phyloP scores from a whole-genome alignment of 345 rosid genomes.

The Syzygium aromaticum region DNA sequence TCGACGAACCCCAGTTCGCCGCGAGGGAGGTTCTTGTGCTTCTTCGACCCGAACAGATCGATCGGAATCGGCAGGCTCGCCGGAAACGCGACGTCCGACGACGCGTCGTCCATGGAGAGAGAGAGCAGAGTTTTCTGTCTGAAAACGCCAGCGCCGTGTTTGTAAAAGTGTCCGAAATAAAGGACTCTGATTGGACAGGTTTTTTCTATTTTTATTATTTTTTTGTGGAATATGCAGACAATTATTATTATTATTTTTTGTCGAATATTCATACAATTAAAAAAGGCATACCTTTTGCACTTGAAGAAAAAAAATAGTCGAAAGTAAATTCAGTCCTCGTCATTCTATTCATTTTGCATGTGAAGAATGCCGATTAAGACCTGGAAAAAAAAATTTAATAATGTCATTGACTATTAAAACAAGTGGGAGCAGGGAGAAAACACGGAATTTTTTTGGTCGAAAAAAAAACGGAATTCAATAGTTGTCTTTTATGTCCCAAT shows the following conservation, averaged over 20 bases:
- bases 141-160: background rate
- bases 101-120: background rate
- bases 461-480: no score
- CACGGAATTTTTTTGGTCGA: no score
- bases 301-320: no score
- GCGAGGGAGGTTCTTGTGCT: slow-evolving; percentile 40
- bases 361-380: no score
- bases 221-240: background rate
- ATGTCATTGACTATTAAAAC: no score
- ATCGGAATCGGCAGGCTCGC: slow-evolving; percentile 35
- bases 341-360: no score
- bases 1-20: slow-evolving; percentile 64
- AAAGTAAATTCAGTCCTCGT: no score
- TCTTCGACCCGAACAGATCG: slow-evolving; percentile 71
- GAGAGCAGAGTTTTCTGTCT: background rate
- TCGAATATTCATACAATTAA: background rate
- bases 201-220: background rate
- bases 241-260: no score
- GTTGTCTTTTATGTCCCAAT: no score
- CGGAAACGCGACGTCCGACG: background rate
- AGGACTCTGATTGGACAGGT: background rate
- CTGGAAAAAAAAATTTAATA: no score
- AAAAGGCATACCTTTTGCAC: background rate
- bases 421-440: no score
- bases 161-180: background rate